phyloP scores from a whole-genome alignment of 768 basidiomycete species.

The Tricholoma flavovirens region DNA sequence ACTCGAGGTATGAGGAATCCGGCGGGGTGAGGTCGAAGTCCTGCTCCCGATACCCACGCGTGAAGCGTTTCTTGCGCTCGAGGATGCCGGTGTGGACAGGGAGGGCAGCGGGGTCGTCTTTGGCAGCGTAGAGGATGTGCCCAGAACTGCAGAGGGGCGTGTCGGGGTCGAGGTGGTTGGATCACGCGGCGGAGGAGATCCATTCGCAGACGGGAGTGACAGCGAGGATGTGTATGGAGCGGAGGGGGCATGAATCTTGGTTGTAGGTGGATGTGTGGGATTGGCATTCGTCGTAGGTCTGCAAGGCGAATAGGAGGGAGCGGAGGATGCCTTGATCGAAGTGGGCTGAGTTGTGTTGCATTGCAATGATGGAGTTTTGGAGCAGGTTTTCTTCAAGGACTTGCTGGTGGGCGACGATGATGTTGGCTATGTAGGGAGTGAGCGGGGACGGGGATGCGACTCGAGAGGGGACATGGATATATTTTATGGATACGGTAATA shows the following conservation, averaged over 20 bases:
- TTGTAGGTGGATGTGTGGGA: constrained; percentile 70
- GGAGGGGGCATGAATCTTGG: constrained; percentile 66
- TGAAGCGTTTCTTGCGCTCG: constrained; percentile 78
- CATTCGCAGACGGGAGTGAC: constrained; percentile 88
- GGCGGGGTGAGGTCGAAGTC: too few species aligned
- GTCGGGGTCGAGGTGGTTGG: constrained; percentile 97
- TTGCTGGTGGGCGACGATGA: too few species aligned
- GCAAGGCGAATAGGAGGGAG: constrained; percentile 94
- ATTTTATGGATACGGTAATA: too few species aligned
- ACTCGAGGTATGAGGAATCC: too few species aligned
- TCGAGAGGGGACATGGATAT: too few species aligned
- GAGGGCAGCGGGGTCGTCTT: constrained; percentile 78
- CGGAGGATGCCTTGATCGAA: constrained; percentile 97
- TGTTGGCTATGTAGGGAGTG: too few species aligned
- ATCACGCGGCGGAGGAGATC: constrained; percentile 89
- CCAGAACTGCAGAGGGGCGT: constrained; percentile 87
- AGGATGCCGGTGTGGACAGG: constrained; percentile 76
- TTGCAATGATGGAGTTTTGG: constrained; percentile 96
- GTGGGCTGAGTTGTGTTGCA: constrained; percentile 95
- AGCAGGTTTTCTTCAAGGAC: constrained; percentile 83
- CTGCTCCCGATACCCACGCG: too few species aligned
- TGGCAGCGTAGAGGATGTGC: constrained; percentile 82
- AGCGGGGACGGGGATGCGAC: too few species aligned
- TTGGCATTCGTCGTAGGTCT: constrained; percentile 92
- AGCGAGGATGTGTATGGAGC: constrained; percentile 70